Base-by-base conservation (phyloP, 495 filamentous ascomycete species). In the Tuber aestivum region DNA sequence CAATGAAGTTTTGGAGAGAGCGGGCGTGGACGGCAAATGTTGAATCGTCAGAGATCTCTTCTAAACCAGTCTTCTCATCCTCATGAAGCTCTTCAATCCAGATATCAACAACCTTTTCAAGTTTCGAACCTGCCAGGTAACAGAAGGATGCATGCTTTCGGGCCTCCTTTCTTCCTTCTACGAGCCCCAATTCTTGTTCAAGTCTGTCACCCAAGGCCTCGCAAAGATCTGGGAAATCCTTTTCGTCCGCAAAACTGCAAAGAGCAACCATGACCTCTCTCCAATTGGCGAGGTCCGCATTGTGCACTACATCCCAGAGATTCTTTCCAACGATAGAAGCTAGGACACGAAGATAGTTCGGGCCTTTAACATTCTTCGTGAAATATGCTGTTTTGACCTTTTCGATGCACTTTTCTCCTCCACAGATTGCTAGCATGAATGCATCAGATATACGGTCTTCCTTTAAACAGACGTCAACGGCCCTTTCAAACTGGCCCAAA, bases 381-480 rank as follows among this genome's bases (percentile, higher is more conserved):
- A 99, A 91, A 84, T 98, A 99, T 50, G 93, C 89, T 70, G 91
- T 90, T 83, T 97, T 96, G 4, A 95, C 94, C 85, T 96, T 97
- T 74, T 96, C 94, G 44, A 98, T 92, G 78, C 96, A 92, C 74
- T 93, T 92, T 83, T 95, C 93, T 61, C 96, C 95, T 73, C 95
- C 95, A 82, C 94, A 97, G 81, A 97, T 97, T 45, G 95, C 95
- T 82, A 99, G 93, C 87, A 98, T 96, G 84, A 99, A 97, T 56
- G 95, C 95, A 85, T 99, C 95, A 0, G 95, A 94, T 84, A 98
- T 89, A 56, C 94, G 89, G 73, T 93, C 90, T 83, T 97, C 94
- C 79, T 92, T 90, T 4, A 99, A 84, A 79, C 93, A 96, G 73
- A 97, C 89, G 76, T 94, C 91, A 72, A 96, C 91, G 38, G 96